Base-by-base conservation (phyloP, 768 basidiomycete species). In the Rhodosporidiobolus odoratus region DNA sequence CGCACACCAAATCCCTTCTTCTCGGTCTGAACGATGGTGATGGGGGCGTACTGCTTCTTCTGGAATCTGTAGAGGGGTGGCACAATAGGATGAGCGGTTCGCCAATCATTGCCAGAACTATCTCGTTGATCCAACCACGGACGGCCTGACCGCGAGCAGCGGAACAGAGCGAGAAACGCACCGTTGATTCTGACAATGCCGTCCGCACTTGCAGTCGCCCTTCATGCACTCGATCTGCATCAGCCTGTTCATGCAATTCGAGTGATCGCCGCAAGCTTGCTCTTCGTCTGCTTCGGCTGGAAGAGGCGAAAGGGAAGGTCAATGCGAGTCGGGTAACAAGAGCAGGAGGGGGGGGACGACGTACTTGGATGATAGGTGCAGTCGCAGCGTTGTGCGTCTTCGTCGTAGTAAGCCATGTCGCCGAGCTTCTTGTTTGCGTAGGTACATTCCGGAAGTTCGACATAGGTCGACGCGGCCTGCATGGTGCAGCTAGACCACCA, bases 151-250 rank as follows among this genome's bases (percentile, higher is more conserved):
- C 19, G 54, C 35, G 23, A 66, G 35, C 47, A 61, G 40, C 45
- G 21, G 23, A 57, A 52, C 52, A 34, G 47, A 45, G 8, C 2
- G 25, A 2, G 10, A 19, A 38, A 79, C 84, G 76, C 77, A 94
- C 95, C 95, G 86, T 81, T 97, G 95, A 78, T 99, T 99, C 78
- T 87, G 88, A 79, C 96, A 99, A 75, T 88, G 83, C 12, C 81
- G 77, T 54, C 86, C 83, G 82, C 91, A 92, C 47, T 89, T 86
- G 82, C 96, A 99, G 75, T 97, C 93, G 47, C 85, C 88, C 21
- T 86, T 82, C n/a, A 94, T 81, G 81, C 96, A 99, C 80, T 99
- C 96, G 19, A 98, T 92, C 80, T 95, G 94, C 34, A 96, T 94
- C 71, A 98, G 85, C 67, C 93, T 85, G 80, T 98, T 99, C 82